phyloP scores from a whole-genome alignment of 257 asterid genomes.

The Nyctanthes arbortristis region DNA sequence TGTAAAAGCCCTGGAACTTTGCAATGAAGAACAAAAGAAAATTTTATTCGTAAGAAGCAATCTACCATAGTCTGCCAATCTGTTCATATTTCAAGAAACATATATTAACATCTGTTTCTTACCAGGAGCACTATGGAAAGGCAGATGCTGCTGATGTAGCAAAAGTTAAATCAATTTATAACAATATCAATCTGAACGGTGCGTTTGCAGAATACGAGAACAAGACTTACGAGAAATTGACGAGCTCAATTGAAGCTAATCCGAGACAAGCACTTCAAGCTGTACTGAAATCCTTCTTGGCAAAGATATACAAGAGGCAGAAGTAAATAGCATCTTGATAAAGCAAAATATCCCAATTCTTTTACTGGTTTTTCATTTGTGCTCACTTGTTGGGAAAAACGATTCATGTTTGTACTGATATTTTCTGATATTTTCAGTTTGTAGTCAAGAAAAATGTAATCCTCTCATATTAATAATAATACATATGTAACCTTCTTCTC shows the following conservation, averaged over 20 bases:
- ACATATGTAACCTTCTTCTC: neutral
- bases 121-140: slow-evolving; percentile 90
- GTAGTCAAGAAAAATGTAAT: neutral
- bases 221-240: slow-evolving; percentile 62
- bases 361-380: neutral
- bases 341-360: neutral
- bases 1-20: slow-evolving; percentile 86
- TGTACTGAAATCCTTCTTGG: slow-evolving; percentile 85
- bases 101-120: slow-evolving; percentile 20
- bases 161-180: slow-evolving; percentile 65
- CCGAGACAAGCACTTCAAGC: slow-evolving; percentile 86
- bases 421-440: neutral
- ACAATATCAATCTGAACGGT: slow-evolving; percentile 71
- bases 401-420: neutral
- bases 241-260: slow-evolving; percentile 72
- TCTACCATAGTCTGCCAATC: neutral
- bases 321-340: slow-evolving; percentile 38
- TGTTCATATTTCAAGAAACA: neutral
- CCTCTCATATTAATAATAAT: no score
- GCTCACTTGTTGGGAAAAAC: neutral
- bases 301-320: slow-evolving; percentile 93
- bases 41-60: slow-evolving; percentile 54
- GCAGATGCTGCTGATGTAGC: slow-evolving; percentile 61
- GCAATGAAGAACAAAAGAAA: slow-evolving; percentile 79
- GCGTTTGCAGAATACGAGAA: slow-evolving; percentile 68